Base-by-base conservation (phyloP, 2,329 filamentous ascomycete genomes). In the Daldinia sp. region DNA sequence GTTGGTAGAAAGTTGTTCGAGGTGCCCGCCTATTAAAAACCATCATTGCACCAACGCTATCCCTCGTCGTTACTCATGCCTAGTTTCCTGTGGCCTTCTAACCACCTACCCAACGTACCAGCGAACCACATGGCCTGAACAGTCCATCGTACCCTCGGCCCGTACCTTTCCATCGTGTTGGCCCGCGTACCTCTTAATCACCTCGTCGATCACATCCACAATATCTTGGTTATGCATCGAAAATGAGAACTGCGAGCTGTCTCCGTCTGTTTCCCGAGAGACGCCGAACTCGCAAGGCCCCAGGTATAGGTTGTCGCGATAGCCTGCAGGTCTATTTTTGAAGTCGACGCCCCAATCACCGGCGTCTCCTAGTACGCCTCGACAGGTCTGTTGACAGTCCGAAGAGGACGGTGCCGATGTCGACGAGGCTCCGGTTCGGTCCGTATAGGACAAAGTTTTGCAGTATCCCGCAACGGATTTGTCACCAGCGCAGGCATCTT, bases 291-390 rank as follows among this genome's bases (percentile, higher is more conserved):
- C 62, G 63, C 74, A 74, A 7, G 42, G 44, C 9, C 65, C 63
- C 6, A 74, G 30, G 6, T 55, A 44, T 60, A 76, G 64, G n/a
- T 20, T 26, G 63, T 74, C 67, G 10, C 37, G 60, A 13, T 56
- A 69, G 26, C 69, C 74, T 12, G 61, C 63, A 1, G 68, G 61
- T 37, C 62, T 60, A 20, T 41, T 69, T 4, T 57, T 54, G 68
- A 75, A 75, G 61, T 75, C 72, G 41, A 75, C 72, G 2, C 46
- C 41, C 74, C 74, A 76, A 65, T 74, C 74, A 3, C 73, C 71
- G 0, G 68, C 53, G 30, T 75, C 73, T 20, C 46, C 1, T 15
- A 71, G 64, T 3, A 75, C 51, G n/a, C 62, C 55, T 6, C 10
- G n/a, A 63, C 74, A 76, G 1, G 73, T 68, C 23, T 65, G 55